Conservation (phyloP, 768 basidiomycete species). For the Pleurotus sapidus region DNA sequence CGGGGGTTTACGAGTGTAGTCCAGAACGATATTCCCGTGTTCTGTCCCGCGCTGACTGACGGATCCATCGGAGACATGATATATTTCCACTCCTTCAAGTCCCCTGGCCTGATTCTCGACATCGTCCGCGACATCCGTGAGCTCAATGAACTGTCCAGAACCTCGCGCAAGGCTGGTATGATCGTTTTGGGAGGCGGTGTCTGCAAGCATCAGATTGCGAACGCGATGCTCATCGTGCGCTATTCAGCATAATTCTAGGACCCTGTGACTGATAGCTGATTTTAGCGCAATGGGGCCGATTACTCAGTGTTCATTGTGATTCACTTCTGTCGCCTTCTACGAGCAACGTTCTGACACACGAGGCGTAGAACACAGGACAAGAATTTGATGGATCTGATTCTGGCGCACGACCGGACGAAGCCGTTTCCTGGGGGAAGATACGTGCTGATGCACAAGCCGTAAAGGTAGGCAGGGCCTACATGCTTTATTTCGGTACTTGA, state of each 20-base stretch:
- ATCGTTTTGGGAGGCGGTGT: constrained; percentile 97
- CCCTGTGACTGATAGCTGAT: neutral
- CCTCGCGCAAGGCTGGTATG: constrained; percentile 94
- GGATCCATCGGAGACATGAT: constrained; percentile 99
- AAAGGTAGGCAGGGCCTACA: constrained; percentile 48
- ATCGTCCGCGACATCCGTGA: constrained; percentile 93
- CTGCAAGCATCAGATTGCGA: constrained; percentile 99
- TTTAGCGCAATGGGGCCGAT: constrained; percentile 94
- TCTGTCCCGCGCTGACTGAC: constrained; percentile 97
- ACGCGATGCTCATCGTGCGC: constrained; percentile 95
- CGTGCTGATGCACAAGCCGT: constrained; percentile 79
- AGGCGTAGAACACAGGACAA: constrained; percentile 88
- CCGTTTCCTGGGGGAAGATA: constrained; percentile 98
- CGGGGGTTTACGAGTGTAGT: constrained; percentile 15
- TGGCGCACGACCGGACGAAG: constrained; percentile 95
- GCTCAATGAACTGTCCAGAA: constrained; percentile 86
- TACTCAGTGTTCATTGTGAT: constrained; percentile 90
- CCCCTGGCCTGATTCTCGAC: constrained; percentile 82
- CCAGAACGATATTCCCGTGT: constrained; percentile 97
- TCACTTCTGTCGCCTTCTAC: neutral
- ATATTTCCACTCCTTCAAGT: constrained; percentile 95
- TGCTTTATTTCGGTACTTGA: neutral
- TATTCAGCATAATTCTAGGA: neutral
- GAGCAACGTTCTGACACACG: no score
- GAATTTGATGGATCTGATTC: constrained; percentile 99